Evolutionary conservation across 352 stramenopile species (phyloP), one percentile per base, ranked within the genome.

Genomic region (Blastocystis sp.): DNA sequence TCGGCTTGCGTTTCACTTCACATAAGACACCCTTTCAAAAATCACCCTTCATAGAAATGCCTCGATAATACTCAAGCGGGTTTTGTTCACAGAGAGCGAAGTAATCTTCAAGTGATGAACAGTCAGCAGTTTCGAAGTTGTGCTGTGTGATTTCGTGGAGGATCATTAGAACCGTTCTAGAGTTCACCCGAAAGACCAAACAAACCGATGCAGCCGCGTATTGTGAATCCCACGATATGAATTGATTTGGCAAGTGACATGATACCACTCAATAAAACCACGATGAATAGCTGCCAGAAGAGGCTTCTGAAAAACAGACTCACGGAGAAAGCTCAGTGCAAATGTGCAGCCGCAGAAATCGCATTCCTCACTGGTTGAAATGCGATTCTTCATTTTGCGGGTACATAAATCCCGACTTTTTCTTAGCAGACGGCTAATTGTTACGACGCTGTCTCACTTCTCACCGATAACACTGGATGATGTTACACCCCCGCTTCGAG

Each of bases 291-390:
- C 70, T 16, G 47, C 30, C 9, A 81, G 70, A 16, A 56, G 16
- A 4, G 70, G 70, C 45, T 65, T 64, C 45, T 81, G 70, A 34
- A 81, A 81, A 5, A 59, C 24, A 5, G 50, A 34, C 45, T 81
- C 70, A 41, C 70, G 70, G 39, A 81, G 26, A 34, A 81, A 81
- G 43, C 70, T 81, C 4, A 81, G 45, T 5, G 70, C 70, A 65
- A 66, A 81, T 11, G 70, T 81, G 43, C 70, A 81, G 30, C 70
- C 70, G 3, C 70, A 81, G 70, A 81, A 81, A 34, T 65, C 47
- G 55, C 37, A 64, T 39, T 81, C 70, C 18, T 81, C 70, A 20
- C 47, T 81, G 3, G 70, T 81, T 24, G 70, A 54, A 39, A 81
- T 63, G 16, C 70, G 70, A 9, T 39, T 59, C 8, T 63, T 63